A percentile compares a stretch with the other conserved stretches of the same genome.
Evolutionary conservation across 805 yeast genomes (phyloP).

Genomic region (Kodamaea sagamina): DNA sequence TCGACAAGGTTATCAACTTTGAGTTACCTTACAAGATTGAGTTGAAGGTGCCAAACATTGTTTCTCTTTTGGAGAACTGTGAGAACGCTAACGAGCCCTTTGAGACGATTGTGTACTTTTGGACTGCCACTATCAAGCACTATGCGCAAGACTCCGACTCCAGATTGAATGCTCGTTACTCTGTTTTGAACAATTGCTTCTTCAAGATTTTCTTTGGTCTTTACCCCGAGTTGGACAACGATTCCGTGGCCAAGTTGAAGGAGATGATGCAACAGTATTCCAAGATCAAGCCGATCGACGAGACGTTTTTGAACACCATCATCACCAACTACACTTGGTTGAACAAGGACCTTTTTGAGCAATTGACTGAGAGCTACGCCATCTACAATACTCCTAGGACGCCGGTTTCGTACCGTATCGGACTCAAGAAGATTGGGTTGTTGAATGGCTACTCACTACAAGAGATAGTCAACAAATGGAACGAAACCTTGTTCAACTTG

Average conservation of each 20-base stretch:
- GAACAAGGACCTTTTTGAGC: conserved; percentile 63
- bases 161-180: conserved; percentile 66
- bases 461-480: conserved; percentile 61
- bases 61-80: conserved; percentile 61
- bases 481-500: conserved; percentile 45
- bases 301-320: conserved; percentile 78
- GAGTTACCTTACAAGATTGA: conserved; percentile 73
- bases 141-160: conserved; percentile 47
- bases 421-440: conserved; percentile 70
- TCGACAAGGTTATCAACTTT: conserved; percentile 66
- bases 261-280: conserved; percentile 58
- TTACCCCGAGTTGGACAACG: conserved; percentile 51
- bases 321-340: conserved; percentile 70
- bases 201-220: conserved; percentile 66
- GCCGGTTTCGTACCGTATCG: conserved; percentile 70
- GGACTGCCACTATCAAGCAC: conserved; percentile 61
- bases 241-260: conserved; percentile 59
- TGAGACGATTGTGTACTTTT: conserved; percentile 57
- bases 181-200: conserved; percentile 69
- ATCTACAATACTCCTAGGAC: conserved; percentile 60
- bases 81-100: conserved; percentile 59
- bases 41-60: conserved; percentile 73
- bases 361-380: conserved; percentile 60
- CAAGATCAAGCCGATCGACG: conserved; percentile 62
- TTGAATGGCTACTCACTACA: conserved; percentile 50